Conservation (phyloP, 2,329 filamentous ascomycete genomes). For the Orbilia ellipsospora region DNA sequence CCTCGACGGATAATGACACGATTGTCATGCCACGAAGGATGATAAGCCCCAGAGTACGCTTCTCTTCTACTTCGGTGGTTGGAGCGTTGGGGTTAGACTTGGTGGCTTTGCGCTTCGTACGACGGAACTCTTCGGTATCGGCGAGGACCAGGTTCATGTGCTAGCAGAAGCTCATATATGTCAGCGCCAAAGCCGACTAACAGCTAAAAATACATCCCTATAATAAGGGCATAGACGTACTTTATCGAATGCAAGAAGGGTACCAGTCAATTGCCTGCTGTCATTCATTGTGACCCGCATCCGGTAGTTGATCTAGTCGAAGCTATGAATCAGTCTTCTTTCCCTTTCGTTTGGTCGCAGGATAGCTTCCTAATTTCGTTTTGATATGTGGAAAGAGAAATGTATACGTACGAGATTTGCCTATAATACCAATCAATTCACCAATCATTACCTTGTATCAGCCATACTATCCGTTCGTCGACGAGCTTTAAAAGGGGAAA, state of each 20-base stretch:
- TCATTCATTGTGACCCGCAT: constrained; percentile 97
- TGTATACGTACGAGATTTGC: constrained; percentile 55
- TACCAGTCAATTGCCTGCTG: constrained; percentile 93
- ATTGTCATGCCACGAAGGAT: constrained; percentile 96
- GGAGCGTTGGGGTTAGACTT: constrained; percentile 76
- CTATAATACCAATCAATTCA: constrained; percentile 31
- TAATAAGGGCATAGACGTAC: constrained; percentile 65
- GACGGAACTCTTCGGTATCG: constrained; percentile 97
- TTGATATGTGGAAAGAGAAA: constrained; percentile 17
- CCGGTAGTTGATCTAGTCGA: constrained; percentile 91
- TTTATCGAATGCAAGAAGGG: constrained; percentile 99
- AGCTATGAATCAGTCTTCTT: constrained; percentile 30
- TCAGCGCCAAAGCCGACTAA: not conserved
- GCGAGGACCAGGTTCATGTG: constrained; percentile 99
- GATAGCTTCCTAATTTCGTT: not conserved
- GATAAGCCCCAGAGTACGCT: constrained; percentile 92
- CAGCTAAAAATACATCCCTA: not conserved
- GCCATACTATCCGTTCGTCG: constrained; percentile 51
- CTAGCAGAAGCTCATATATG: constrained; percentile 64
- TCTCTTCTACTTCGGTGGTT: constrained; percentile 90
- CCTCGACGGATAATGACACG: constrained; percentile 93
- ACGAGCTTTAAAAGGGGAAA: constrained; percentile 35
- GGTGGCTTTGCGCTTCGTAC: constrained; percentile 83
- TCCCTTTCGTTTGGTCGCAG: constrained; percentile 4
- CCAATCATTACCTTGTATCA: constrained; percentile 53